Evolutionary conservation across 1,139 yeast genomes (phyloP), one percentile per base, ranked within the genome.

Genomic region (Meyerozyma elateridarum): DNA sequence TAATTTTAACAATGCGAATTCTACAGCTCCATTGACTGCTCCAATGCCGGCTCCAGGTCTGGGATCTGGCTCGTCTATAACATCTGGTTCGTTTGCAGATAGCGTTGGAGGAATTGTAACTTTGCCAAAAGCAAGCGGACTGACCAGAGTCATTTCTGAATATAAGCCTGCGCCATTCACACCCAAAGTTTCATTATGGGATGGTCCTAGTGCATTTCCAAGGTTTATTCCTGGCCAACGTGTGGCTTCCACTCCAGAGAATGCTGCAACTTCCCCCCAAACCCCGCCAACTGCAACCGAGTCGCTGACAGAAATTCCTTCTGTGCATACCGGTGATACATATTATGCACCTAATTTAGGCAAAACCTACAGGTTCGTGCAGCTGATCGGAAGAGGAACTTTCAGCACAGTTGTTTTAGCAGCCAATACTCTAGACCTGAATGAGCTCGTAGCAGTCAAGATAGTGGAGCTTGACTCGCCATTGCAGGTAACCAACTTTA

Each of bases 381-480:
- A 45, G 26, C 48, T 64, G 22, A 56, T 79, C 3, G 87, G 87
- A 1, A 43, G 58, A 6, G 87, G 87, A 0, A 74, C 72, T 34
- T 79, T 79, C 48, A 75, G 82, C 49, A 63, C 66, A 2, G 85
- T 79, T 8, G 59, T 73, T 5, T 49, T 73, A 24, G 79, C 68
- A 7, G 49, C 57, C 1, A 21, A 50, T 5, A 55, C 49, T 14
- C 41, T 38, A 15, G 22, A 27, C 7, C 37, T 33, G 6, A 13
- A 5, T 12, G 42, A 39, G 4, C 45, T 50, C 26, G 62, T 56
- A 28, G 78, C 76, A 14, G 54, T 64, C 35, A 73, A 66, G 42
- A 61, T 73, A 14, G 60, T 68, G 12, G 38, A 53, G 2, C 34
- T 46, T 21, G 50, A 56, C 35, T 46, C 52, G 38, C 36, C 49